Evolutionary conservation across 2,329 filamentous ascomycete species (phyloP), one percentile per base, ranked within the genome.

Genomic region (Cladosporium sp.): DNA sequence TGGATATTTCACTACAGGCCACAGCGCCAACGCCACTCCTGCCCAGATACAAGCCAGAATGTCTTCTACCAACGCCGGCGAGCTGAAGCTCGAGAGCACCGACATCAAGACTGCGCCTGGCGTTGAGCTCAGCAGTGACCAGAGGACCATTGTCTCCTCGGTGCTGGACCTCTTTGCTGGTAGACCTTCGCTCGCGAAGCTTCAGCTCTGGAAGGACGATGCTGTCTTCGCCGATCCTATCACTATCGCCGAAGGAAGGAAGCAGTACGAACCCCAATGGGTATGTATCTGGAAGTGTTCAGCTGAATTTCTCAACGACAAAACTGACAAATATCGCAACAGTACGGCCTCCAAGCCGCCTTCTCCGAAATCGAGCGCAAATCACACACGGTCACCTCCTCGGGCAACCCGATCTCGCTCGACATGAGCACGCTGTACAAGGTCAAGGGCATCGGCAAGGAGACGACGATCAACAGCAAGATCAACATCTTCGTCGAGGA

Each of bases 91-190:
- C 55, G 75, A 79, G 59, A 80, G 74, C 62, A 79, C 72, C n/a
- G 67, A 75, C 59, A 72, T 84, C 61, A 72, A 76, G 40, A 75
- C 75, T 8, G 73, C 71, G 0, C 57, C 74, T 0, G 79, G 79
- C 11, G 73, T 84, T 12, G 64, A 71, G 1, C 70, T 84, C 12
- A 71, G 70, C 15, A 56, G 68, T 0, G 61, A 73, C 17, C 79
- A 84, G 59, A 76, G 76, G 53, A 72, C 80, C 0, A 53, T 84
- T 27, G 75, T 84, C 11, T 78, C 78, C 52, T 78, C 75, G 40
- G 72, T 85, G 12, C 72, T 85, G 19, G 82, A 85, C 61, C 75
- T 85, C 42, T 85, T 84, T 61, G 77, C 79, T 29, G 81, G 81
- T 40, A 73, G 76, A 15, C 80, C 81, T 0, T 79, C 79, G 2